Base-by-base conservation (phyloP, 257 asterid genomes). In the Ballota nigra region DNA sequence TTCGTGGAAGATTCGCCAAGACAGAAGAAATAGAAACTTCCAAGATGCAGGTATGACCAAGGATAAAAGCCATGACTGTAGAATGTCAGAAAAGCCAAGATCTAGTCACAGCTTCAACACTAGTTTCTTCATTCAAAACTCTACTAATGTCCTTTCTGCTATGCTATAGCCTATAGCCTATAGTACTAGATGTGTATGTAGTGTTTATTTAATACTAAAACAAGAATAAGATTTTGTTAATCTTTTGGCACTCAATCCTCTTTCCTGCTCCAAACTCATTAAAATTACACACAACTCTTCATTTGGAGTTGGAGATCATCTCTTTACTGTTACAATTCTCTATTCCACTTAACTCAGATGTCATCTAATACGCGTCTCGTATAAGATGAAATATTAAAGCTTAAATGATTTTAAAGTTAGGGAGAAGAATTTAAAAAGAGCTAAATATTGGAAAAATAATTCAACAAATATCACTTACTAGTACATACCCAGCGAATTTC, bases 1-100 rank as follows among this genome's bases (percentile, higher is more conserved):
- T 92, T 72, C 95, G 98, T 0, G 97, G 98, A 70, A 79, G 98
- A 75, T 92, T 92, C 45, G 98, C 97, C 1, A 92, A 81, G 83
- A 83, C 97, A 0, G 96, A 90, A 55, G 88, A 81, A 80, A 29
- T 53, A 5, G 83, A 81, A 36, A n/a, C 79, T 53, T 75, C 65
- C 34, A 83, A 80, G 88, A 85, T 81, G 86, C 83, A 40, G 47
- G 8, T 23, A 58, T 28, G 69, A 61, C 45, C 63, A 49, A 59
- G 76, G 79, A 45, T n/a, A 43, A 53, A 55, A 9, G 75, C 60
- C 3, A 57, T 40, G 77, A 69, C 53, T 52, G 63, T 36, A 34
- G 24, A 6, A 41, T 7, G 16, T 41, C 5, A 11, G 16, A 41
- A 41, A 41, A 49, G 9, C 6, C 8, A 49, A 45, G 19, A 45